Evolutionary conservation across 352 stramenopile genomes (phyloP).

Genomic region (Thraustochytrium striatum): DNA sequence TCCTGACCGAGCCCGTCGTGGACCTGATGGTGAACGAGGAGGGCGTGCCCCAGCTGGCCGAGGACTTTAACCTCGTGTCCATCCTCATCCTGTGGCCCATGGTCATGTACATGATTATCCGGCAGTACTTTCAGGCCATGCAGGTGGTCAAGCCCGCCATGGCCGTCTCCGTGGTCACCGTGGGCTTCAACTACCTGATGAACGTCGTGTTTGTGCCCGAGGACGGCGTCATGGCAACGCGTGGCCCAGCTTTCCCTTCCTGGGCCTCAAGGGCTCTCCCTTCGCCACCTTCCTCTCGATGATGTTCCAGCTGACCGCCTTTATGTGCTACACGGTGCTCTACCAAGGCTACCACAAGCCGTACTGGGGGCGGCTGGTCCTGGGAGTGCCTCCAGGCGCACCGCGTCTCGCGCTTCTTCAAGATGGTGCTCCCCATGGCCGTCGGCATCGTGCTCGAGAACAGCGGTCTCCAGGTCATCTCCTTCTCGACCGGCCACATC

Average conservation of each 20-base stretch:
- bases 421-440: conserved; percentile 49
- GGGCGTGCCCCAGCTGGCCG: conserved; percentile 8
- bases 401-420: conserved; percentile 59
- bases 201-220: conserved; percentile 35
- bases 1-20: conserved; percentile 31
- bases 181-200: conserved; percentile 44
- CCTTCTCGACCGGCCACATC: conserved; percentile 36
- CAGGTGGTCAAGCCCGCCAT: conserved; percentile 38
- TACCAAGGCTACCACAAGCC: conserved; percentile 44
- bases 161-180: conserved; percentile 23
- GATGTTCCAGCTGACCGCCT: conserved; percentile 19
- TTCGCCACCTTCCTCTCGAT: conserved; percentile 45
- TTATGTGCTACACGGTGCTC: conserved; percentile 10
- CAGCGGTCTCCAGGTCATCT: conserved; percentile 31
- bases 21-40: conserved; percentile 23
- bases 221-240: conserved; percentile 8
- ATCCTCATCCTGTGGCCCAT: conserved; percentile 40
- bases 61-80: conserved; percentile 33
- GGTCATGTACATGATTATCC: conserved; percentile 49
- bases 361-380: conserved; percentile 63
- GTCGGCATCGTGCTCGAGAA: conserved; percentile 45
- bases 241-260: too few relatives aligned
- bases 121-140: conserved; percentile 47
- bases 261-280: conserved; percentile 3
- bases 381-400: conserved; percentile 58